Base-by-base conservation (phyloP, 805 yeast species). In the Wickerhamiella vanderwaltii region DNA sequence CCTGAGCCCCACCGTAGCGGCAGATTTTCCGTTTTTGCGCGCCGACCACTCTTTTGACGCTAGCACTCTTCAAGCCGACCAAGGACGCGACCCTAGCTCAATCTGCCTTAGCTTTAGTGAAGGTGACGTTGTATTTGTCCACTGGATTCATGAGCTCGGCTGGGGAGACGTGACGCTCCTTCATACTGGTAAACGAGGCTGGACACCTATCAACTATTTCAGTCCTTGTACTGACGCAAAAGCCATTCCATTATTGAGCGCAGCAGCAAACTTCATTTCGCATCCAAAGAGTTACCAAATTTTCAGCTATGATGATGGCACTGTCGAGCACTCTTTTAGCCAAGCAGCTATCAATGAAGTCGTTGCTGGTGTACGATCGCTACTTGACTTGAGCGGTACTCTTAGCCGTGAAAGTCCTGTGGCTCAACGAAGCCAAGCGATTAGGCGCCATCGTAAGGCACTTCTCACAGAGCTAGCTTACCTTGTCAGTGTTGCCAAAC, bases 101-200 rank as follows among this genome's bases (percentile, higher is more conserved):
- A 52, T 54, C 4, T 62, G 65, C 44, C 51, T 63, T 22, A 47
- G 59, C 18, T 63, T 65, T 46, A 51, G 48, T 12, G 57, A 55
- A 28, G 55, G 58, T 16, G 68, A 64, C 37, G 47, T 64, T 23
- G 58, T 60, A 6, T 49, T 58, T 32, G 51, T 63, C 22, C 67
- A 64, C 45, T 51, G 58, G 13, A 50, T 60, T n/a, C 67, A 64
- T 44, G 39, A 56, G n/a, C 53, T 65, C 3, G 69, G 69, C 38
- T 65, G 69, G 69, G 65, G 62, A 19, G 67, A 65, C 43, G 68
- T 64, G 7, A 60, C 67, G 4, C 46, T 60, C 30, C 54, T 63
- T 16, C 43, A 52, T 19, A 47, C 61, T 3, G 62, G 61, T 40
- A 50, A 51, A 12, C 55, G 67, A 9, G 69, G 69, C 33, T 65